These are phyloP conservation scores for Clarkia xantiana DNA, from an alignment of 345 rosid species.

Conservation along the genomic window DNA sequence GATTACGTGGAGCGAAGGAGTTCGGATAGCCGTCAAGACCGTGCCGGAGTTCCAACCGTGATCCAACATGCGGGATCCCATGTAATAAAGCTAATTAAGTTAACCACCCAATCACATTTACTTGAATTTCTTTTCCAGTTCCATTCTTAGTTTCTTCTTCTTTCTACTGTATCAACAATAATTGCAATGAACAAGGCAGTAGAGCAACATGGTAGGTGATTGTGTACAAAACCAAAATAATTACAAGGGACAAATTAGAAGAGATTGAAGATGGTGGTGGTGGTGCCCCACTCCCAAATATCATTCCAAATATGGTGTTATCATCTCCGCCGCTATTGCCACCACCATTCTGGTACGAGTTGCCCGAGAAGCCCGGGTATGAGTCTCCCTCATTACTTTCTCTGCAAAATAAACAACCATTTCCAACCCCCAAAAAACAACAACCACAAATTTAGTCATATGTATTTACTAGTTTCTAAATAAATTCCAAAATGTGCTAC, in stretches of 20 bases:
- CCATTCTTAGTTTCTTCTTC: no score
- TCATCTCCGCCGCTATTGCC: conserved; percentile 11
- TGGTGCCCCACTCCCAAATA: conserved; percentile 43
- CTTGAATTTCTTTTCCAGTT: no score
- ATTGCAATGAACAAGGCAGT: conserved; percentile 15
- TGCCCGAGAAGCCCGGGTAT: conserved; percentile 30
- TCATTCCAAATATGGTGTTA: conserved; percentile 45
- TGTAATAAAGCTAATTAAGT: no score
- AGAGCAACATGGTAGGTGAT: conserved; percentile 18
- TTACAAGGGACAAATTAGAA: conserved; percentile 32
- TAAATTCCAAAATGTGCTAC: no score
- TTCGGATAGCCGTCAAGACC: no score
- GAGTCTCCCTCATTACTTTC: conserved; percentile 26
- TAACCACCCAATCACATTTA: no score
- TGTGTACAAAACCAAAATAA: conserved; percentile 28
- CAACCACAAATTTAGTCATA: not conserved
- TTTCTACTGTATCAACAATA: conserved; percentile 21
- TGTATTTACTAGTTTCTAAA: not conserved
- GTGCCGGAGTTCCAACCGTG: no score
- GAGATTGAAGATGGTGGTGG: conserved; percentile 13
- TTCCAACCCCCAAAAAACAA: not conserved
- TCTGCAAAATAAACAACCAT: conserved; percentile 12
- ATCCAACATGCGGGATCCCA: no score
- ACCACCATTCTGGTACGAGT: conserved; percentile 13
- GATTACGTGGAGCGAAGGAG: no score